These are phyloP conservation scores for Phytophthora vignae DNA, from an alignment of 352 stramenopile genomes.

Conservation along the genomic window DNA sequence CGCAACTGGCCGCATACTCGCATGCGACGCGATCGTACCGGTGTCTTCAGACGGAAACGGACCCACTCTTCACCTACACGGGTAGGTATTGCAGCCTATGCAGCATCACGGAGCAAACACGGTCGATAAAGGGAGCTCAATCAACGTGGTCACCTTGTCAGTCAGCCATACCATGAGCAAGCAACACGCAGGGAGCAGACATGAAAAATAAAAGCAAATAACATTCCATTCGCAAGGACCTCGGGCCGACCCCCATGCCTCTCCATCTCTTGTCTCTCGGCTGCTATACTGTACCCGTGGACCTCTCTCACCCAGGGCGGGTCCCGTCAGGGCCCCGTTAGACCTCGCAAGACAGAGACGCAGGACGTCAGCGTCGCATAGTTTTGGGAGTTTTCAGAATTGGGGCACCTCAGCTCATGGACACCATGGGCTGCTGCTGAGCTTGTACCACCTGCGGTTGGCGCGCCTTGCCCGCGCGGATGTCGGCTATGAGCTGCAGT, in stretches of 20 bases:
- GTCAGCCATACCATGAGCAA: constrained; percentile 1
- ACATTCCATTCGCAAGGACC: constrained; percentile 40
- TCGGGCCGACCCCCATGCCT: not conserved
- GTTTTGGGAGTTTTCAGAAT: constrained; percentile 3
- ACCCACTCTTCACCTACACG: not conserved
- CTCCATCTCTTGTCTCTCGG: constrained; percentile 9
- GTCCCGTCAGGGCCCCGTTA: not conserved
- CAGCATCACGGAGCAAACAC: not conserved
- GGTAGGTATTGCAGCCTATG: too few species aligned
- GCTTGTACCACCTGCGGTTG: constrained; percentile 46
- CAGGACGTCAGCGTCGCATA: not conserved
- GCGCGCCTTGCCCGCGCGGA: constrained; percentile 65
- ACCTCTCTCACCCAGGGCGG: not conserved
- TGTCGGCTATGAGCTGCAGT: constrained; percentile 78
- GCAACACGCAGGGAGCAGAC: constrained; percentile 3
- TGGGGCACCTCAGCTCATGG: constrained; percentile 40
- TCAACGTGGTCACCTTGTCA: constrained; percentile 1
- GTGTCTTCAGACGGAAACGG: constrained; percentile 7
- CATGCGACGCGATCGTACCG: constrained; percentile 20
- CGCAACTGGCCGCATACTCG: constrained; percentile 17
- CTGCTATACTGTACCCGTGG: constrained; percentile 1
- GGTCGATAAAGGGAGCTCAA: constrained; percentile 2
- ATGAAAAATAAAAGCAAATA: constrained; percentile 41
- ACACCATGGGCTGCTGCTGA: constrained; percentile 52
- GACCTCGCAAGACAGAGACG: not conserved